Conservation (phyloP, 164 flowering plant genomes). For the Berberis vulgaris region DNA sequence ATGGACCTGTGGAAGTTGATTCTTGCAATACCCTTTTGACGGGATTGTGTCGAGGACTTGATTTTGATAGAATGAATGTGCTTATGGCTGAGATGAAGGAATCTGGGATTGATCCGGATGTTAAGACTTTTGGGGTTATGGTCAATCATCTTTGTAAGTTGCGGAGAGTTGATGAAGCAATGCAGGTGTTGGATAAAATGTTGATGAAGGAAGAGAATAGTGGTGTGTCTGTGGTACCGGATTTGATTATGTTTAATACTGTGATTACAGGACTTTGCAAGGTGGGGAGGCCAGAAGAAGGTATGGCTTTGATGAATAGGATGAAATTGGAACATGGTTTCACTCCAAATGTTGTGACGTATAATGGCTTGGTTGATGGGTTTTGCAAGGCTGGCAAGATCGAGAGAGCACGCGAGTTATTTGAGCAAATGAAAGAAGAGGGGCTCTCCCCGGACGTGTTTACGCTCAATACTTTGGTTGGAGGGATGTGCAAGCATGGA, state of each 20-base stretch:
- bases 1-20: slow-evolving; percentile 26
- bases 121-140: slow-evolving; percentile 56
- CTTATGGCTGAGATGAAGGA: slow-evolving; percentile 62
- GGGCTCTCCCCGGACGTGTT: slow-evolving; percentile 37
- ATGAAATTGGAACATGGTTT: slow-evolving; percentile 37
- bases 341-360: slow-evolving; percentile 47
- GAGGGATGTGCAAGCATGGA: slow-evolving; percentile 71
- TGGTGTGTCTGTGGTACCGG: slow-evolving; percentile 32
- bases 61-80: slow-evolving; percentile 45
- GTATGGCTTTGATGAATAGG: slow-evolving; percentile 32
- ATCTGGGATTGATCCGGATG: slow-evolving; percentile 38
- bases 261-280: slow-evolving; percentile 82
- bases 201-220: slow-evolving; percentile 15
- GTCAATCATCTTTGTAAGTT: slow-evolving; percentile 59
- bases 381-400: slow-evolving; percentile 66
- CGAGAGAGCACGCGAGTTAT: slow-evolving; percentile 39
- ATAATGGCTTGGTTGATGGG: slow-evolving; percentile 69
- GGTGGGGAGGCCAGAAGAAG: slow-evolving; percentile 73
- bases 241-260: slow-evolving; percentile 54
- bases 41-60: slow-evolving; percentile 31
- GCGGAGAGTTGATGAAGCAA: slow-evolving; percentile 54
- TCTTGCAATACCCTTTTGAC: slow-evolving; percentile 63
- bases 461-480: slow-evolving; percentile 54
- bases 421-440: slow-evolving; percentile 41
- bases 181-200: slow-evolving; percentile 50